Evolutionary conservation across 2,329 filamentous ascomycete species (phyloP).

Genomic region (Didymosphaeria variabile): DNA sequence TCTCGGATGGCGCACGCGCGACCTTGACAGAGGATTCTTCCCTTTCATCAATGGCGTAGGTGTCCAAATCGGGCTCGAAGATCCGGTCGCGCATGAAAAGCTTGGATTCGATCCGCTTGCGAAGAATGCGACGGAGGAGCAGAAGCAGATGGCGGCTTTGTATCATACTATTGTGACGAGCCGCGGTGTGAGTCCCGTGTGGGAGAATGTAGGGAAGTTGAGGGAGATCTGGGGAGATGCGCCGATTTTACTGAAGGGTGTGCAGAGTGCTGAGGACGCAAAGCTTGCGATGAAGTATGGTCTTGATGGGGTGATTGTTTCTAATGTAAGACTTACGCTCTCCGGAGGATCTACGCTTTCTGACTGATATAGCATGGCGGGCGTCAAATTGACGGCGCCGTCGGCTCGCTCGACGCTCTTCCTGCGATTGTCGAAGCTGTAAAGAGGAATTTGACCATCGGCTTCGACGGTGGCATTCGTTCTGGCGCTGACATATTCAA

Average conservation of each 20-base stretch:
- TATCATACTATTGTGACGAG: slow-evolving; percentile 23
- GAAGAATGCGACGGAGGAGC: slow-evolving; percentile 22
- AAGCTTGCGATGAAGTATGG: slow-evolving; percentile 54
- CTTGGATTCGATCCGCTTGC: slow-evolving; percentile 22
- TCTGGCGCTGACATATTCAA: slow-evolving; percentile 65
- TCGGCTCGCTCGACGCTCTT: slow-evolving; percentile 62
- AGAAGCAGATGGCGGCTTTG: slow-evolving; percentile 21
- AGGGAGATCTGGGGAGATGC: slow-evolving; percentile 42
- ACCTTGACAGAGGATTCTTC: slow-evolving; percentile 64
- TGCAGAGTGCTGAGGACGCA: slow-evolving; percentile 54
- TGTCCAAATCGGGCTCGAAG: slow-evolving; percentile 68
- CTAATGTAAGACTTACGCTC: background rate
- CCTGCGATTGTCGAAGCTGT: slow-evolving; percentile 51
- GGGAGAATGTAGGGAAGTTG: slow-evolving; percentile 41
- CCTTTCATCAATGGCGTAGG: slow-evolving; percentile 54
- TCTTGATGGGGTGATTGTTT: slow-evolving; percentile 56
- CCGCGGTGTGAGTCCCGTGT: slow-evolving; percentile 22
- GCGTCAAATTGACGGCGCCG: slow-evolving; percentile 65
- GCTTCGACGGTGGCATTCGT: slow-evolving; percentile 68
- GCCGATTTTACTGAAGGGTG: slow-evolving; percentile 29
- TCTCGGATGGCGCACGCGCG: slow-evolving; percentile 71
- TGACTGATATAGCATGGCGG: slow-evolving; percentile 58
- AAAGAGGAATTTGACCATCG: slow-evolving; percentile 61
- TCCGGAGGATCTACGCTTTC: background rate
- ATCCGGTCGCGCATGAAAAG: slow-evolving; percentile 60